Conservation (phyloP, 306 rosid species). For the Boehmeria nivea region DNA sequence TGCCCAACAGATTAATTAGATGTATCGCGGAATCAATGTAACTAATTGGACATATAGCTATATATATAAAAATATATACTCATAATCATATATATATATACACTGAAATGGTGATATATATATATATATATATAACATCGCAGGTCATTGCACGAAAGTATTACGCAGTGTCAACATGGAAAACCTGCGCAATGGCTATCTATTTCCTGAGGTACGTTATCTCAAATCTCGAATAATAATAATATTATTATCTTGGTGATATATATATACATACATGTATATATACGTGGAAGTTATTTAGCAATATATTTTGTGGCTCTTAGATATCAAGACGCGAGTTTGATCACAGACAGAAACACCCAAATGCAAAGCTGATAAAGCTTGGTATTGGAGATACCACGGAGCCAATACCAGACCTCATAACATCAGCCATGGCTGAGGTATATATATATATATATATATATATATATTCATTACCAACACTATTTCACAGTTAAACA, state of each 20-base stretch:
- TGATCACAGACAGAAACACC: conserved; percentile 33
- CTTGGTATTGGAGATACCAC: conserved; percentile 73
- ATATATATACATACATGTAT: background rate
- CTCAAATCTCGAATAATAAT: background rate
- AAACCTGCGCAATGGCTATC: conserved; percentile 45
- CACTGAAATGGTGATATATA: no score
- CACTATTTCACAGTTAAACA: background rate
- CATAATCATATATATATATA: no score
- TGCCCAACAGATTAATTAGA: no score
- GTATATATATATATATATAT: conserved; percentile 25
- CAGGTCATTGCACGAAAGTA: conserved; percentile 40
- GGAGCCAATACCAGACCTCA: conserved; percentile 51
- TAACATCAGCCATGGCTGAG: conserved; percentile 61
- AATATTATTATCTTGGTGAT: background rate
- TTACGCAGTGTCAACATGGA: conserved; percentile 57
- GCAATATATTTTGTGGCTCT: background rate
- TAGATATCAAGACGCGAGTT: conserved; percentile 45
- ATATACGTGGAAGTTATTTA: background rate
- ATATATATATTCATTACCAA: background rate
- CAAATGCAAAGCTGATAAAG: conserved; percentile 39
- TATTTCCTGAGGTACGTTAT: conserved; percentile 51
- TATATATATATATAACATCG: background rate
- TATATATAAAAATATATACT: no score
- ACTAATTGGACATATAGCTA: no score
- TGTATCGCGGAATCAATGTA: no score